Conservation (phyloP, 148 eudicot species). For the Rhododendron henanense region DNA sequence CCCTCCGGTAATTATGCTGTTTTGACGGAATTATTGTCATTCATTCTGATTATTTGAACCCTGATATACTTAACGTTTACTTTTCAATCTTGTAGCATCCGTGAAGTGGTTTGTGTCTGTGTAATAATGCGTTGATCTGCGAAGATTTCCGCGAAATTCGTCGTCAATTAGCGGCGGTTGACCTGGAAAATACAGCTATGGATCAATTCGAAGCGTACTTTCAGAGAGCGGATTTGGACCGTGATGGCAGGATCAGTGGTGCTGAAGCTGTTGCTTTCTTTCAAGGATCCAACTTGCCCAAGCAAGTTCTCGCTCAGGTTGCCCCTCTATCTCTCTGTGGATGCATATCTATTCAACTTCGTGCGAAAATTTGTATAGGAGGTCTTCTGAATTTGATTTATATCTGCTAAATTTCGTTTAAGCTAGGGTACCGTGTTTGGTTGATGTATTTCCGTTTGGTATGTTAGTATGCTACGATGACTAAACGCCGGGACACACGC, state of each 20-base stretch:
- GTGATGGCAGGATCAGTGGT: conserved; percentile 91
- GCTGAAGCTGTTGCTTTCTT: conserved; percentile 87
- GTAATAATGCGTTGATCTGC: conserved; percentile 11
- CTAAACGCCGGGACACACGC: background rate
- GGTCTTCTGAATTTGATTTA: background rate
- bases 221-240: conserved; percentile 85
- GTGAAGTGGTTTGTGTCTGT: conserved; percentile 8
- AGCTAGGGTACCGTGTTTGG: background rate
- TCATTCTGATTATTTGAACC: background rate
- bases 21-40: background rate
- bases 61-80: background rate
- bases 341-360: background rate
- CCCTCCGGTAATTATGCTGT: background rate
- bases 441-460: background rate
- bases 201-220: conserved; percentile 77
- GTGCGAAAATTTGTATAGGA: background rate
- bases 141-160: background rate
- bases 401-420: background rate
- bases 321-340: background rate
- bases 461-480: background rate
- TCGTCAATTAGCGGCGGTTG: conserved; percentile 10
- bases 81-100: background rate
- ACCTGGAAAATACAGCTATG: conserved; percentile 32
- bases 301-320: conserved; percentile 94
- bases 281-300: conserved; percentile 78